Conservation (phyloP, 2,329 filamentous ascomycete genomes). For the Aspergillus caelatus region DNA sequence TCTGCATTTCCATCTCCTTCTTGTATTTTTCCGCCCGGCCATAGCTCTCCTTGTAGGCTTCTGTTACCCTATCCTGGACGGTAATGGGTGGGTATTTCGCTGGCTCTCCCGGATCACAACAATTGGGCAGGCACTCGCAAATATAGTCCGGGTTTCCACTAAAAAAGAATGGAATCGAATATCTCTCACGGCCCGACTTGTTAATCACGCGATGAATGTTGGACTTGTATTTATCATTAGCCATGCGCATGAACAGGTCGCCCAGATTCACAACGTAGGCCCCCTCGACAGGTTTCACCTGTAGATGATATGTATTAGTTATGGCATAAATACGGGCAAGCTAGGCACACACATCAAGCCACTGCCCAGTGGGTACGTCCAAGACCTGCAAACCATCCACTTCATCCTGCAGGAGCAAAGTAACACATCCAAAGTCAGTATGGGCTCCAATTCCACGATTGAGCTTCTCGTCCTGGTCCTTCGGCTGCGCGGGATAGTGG, state of each 20-base stretch:
- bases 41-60: background rate
- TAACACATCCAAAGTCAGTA: background rate
- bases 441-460: constrained; percentile 41
- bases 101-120: constrained; percentile 19
- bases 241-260: constrained; percentile 48
- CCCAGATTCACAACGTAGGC: constrained; percentile 38
- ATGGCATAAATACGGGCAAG: background rate
- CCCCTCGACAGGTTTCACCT: constrained; percentile 23
- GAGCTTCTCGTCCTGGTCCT: constrained; percentile 39
- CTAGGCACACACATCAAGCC: background rate
- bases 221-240: constrained; percentile 46
- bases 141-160: constrained; percentile 49
- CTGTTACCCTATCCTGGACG: background rate
- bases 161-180: constrained; percentile 49
- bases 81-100: background rate
- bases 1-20: background rate
- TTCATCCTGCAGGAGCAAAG: background rate
- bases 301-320: background rate
- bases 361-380: background rate
- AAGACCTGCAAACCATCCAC: background rate
- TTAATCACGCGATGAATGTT: constrained; percentile 49
- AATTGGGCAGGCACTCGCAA: constrained; percentile 48
- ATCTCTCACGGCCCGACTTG: constrained; percentile 41
- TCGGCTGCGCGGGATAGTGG: constrained; percentile 47
- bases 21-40: background rate